A percentile compares a stretch with the other conserved stretches of the same genome.
Conservation (phyloP, 2,329 filamentous ascomycete species). For the Aphanocladium album region DNA sequence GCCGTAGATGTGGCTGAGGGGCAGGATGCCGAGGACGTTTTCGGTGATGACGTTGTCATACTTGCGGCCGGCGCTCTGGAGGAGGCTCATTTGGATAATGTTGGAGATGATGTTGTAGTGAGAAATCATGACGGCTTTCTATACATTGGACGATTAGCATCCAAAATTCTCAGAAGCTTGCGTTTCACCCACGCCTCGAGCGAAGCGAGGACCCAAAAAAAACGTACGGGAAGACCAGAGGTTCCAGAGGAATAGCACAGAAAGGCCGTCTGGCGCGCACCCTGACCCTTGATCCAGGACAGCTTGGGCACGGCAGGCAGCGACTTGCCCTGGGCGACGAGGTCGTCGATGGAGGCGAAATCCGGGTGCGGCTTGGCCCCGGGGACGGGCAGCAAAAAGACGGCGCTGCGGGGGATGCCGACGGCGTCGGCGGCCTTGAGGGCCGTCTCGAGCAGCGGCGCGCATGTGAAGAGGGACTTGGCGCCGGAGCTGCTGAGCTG, state of each 20-base stretch:
- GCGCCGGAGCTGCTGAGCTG: constrained; percentile 66
- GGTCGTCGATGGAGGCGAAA: constrained; percentile 61
- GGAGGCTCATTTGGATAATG: constrained; percentile 55
- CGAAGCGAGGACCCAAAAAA: background rate
- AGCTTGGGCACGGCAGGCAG: constrained; percentile 50
- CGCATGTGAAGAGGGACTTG: constrained; percentile 66
- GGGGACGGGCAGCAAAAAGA: constrained; percentile 67
- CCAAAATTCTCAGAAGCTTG: background rate
- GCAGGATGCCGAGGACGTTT: constrained; percentile 62
- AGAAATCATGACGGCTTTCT: constrained; percentile 83
- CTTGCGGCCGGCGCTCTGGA: constrained; percentile 34
- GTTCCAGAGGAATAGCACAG: constrained; percentile 79
- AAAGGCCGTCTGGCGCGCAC: constrained; percentile 64
- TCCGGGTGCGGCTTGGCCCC: constrained; percentile 44
- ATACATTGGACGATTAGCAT: background rate
- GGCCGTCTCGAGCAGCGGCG: constrained; percentile 59
- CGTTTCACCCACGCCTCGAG: background rate
- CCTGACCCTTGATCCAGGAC: constrained; percentile 60
- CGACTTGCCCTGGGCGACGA: constrained; percentile 56
- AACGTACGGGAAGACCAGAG: constrained; percentile 64
- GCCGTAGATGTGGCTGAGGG: constrained; percentile 78
- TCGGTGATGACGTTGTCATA: constrained; percentile 34
- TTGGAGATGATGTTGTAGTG: constrained; percentile 77
- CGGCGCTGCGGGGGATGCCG: constrained; percentile 56
- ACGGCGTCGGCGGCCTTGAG: constrained; percentile 58